Evolutionary conservation across 169 alveolate genomes (phyloP), one percentile per base, ranked within the genome.

Genomic region (Cyclospora cayetanensis): DNA sequence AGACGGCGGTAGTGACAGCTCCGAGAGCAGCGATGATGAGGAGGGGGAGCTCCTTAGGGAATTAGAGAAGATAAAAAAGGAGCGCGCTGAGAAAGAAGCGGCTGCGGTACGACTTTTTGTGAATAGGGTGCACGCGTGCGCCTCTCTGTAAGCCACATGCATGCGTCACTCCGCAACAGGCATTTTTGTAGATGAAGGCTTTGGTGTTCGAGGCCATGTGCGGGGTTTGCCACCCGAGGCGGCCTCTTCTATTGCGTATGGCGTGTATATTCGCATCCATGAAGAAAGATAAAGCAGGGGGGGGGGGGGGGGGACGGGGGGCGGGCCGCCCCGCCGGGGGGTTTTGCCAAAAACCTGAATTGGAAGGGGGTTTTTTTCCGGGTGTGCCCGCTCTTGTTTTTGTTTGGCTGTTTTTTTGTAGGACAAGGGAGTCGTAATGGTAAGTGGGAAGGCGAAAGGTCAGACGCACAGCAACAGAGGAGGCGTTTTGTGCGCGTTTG

Each of bases 31-130:
- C 70, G 70, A 55, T 35, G 96, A 93, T 12, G 97, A 96, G 60
- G 98, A 97, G 55, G 96, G 94, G 83, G 97, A 94, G 82, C 88
- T 97, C 82, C 93, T 95, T 96, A 72, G 94, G 55, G 98, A 97
- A 88, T 94, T 94, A 87, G 96, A 96, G 90, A 97, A 96, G 94
- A 96, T 96, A 18, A 96, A 96, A 93, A 63, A 90, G 37, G 95
- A 96, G 92, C 65, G 91, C 9, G 53, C n/a, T 34, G 83, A 85
- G 91, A 82, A 70, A 29, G 93, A 52, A 46, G 55, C 55, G 31
- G 82, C 65, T n/a, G 31, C 60, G 76, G 93, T 85, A 5, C 1
- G 66, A 22, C 39, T 34, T 4, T 37, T 77, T 29, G 25, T n/a
- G n/a, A 22, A 22, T 22, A 22, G 22, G 22, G n/a, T 22, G 22